A percentile compares a stretch with the other conserved stretches of the same genome.
phyloP scores from a whole-genome alignment of 192 early-diverging fungal genomes.

The Backusella liffmaniae region DNA sequence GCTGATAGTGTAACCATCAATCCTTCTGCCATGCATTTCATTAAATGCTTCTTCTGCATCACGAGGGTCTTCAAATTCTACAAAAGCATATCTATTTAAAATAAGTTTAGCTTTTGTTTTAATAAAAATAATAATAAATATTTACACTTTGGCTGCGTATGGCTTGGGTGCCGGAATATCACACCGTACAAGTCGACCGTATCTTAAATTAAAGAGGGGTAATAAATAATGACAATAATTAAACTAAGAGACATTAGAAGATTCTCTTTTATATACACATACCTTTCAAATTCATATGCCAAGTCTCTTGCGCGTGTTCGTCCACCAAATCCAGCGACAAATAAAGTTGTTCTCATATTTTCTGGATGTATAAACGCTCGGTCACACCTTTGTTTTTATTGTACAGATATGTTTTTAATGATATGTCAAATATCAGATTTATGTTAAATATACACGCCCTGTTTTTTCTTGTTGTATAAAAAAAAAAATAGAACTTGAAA shows the following conservation, averaged over 20 bases:
- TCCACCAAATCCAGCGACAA: conserved; percentile 76
- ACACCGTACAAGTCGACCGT: conserved; percentile 80
- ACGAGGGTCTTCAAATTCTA: conserved; percentile 88
- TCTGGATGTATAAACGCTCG: neutral
- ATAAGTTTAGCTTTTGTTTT: neutral
- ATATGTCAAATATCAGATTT: too few relatives aligned
- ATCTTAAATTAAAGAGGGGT: conserved; percentile 46
- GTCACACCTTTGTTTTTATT: too few relatives aligned
- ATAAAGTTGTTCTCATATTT: conserved; percentile 59
- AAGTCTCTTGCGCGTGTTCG: conserved; percentile 87
- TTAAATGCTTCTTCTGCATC: conserved; percentile 92
- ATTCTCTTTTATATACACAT: conserved; percentile 3
- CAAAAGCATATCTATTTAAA: conserved; percentile 81
- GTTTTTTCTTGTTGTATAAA: neutral
- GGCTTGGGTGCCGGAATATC: conserved; percentile 76
- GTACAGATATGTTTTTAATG: neutral
- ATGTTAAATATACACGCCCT: neutral
- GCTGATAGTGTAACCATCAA: conserved; percentile 75
- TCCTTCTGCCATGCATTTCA: conserved; percentile 82
- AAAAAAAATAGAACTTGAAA: neutral
- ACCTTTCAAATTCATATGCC: conserved; percentile 95
- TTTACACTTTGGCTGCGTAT: conserved; percentile 68
- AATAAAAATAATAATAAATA: conserved; percentile 11
- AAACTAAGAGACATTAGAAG: neutral
- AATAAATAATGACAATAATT: neutral